A percentile compares a stretch with the other conserved stretches of the same genome.
Evolutionary conservation across 2,329 filamentous ascomycete species (phyloP).

Genomic region (Sporothrix pallida): DNA sequence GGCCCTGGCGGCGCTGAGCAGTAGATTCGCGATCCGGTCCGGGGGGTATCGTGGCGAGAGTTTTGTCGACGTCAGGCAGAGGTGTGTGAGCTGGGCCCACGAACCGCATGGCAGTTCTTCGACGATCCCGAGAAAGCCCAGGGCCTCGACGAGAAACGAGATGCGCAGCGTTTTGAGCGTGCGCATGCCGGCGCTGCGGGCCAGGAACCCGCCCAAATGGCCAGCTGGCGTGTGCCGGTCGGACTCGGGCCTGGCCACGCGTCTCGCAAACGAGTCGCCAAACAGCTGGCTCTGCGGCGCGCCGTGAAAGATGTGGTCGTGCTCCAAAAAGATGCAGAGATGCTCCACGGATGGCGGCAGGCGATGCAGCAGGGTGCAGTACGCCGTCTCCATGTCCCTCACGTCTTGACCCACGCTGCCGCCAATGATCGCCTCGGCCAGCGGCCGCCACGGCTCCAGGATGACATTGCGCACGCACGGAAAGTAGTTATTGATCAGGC

Average conservation of each 20-base stretch:
- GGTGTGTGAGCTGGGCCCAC: not conserved
- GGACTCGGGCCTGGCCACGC: too few species aligned
- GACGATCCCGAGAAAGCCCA: not conserved
- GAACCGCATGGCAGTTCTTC: not conserved
- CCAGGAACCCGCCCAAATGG: too few species aligned
- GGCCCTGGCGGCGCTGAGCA: too few species aligned
- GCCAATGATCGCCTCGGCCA: not conserved
- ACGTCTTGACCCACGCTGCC: too few species aligned
- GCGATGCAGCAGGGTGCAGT: not conserved
- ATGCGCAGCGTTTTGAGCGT: too few species aligned
- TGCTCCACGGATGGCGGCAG: not conserved
- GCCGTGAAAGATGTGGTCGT: not conserved
- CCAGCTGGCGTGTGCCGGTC: too few species aligned
- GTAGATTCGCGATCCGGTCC: too few species aligned
- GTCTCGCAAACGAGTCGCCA: too few species aligned
- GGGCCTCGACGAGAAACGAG: not conserved
- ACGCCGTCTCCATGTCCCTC: not conserved
- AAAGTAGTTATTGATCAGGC: not conserved
- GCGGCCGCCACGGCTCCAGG: slow-evolving; percentile 2
- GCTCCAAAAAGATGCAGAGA: not conserved
- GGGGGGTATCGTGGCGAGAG: not conserved
- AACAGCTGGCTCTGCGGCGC: too few species aligned
- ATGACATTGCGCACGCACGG: not conserved
- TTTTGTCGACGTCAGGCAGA: not conserved
- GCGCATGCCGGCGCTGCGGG: too few species aligned